Conservation (phyloP, 768 basidiomycete species). For the Rhodotorula graminis region DNA sequence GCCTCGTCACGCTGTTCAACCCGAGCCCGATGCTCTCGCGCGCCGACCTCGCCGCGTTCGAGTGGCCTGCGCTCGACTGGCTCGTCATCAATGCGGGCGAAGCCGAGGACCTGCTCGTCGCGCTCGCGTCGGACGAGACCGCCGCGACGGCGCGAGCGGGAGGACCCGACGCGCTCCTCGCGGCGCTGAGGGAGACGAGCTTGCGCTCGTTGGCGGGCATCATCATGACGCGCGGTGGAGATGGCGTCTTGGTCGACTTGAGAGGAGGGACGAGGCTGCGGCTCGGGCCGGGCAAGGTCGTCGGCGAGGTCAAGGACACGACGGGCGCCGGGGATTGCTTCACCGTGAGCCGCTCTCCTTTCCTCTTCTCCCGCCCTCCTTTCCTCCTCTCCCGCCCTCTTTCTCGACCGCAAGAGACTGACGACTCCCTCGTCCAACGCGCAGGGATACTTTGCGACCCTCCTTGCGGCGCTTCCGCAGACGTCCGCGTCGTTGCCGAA, state of each 20-base stretch:
- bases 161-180: constrained; percentile 1
- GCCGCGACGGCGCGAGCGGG: background rate
- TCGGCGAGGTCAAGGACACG: constrained; percentile 35
- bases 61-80: constrained; percentile 47
- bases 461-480: background rate
- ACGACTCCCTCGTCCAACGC: background rate
- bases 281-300: constrained; percentile 17
- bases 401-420: too few relatives aligned
- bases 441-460: constrained; percentile 36
- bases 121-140: constrained; percentile 1
- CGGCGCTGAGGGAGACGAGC: background rate
- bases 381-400: background rate
- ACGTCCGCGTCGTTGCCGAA: background rate
- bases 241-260: constrained; percentile 18
- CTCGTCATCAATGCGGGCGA: constrained; percentile 51
- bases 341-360: constrained; percentile 30
- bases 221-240: constrained; percentile 34
- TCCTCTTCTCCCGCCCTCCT: background rate
- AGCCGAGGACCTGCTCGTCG: constrained; percentile 39
- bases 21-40: constrained; percentile 49
- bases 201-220: constrained; percentile 1
- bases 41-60: constrained; percentile 44
- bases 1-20: constrained; percentile 48
- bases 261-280: background rate
- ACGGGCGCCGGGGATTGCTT: constrained; percentile 46